These are phyloP conservation scores for Gracilaria domingensis DNA, from an alignment of 23 red algal species.

Conservation along the genomic window DNA sequence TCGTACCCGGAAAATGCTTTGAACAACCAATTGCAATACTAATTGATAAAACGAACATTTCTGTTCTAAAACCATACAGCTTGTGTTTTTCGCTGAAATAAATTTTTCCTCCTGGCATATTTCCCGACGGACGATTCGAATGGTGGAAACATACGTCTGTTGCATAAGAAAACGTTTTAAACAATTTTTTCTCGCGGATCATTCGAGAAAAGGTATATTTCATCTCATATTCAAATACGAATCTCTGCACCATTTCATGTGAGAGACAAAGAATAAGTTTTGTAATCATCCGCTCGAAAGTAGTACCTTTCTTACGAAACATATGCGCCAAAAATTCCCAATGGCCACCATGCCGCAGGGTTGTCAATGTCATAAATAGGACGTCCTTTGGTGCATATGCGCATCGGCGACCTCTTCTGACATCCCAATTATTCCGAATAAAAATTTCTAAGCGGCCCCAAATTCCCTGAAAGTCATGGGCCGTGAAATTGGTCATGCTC, in stretches of 20 bases:
- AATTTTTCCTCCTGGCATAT: not conserved
- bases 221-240: not conserved
- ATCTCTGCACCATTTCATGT: not conserved
- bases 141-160: constrained; percentile 24
- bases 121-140: not conserved
- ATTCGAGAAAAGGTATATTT: not conserved
- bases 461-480: not conserved
- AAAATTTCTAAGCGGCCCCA: not conserved
- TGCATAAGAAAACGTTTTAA: not conserved
- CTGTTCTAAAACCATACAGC: constrained; percentile 11
- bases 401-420: not conserved
- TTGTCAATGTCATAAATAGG: constrained; percentile 22
- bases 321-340: not conserved
- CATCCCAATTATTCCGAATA: not conserved
- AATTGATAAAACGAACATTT: constrained; percentile 5
- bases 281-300: not conserved
- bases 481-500: constrained; percentile 13
- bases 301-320: not conserved
- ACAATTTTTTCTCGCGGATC: not conserved
- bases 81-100: constrained; percentile 25
- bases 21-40: not conserved
- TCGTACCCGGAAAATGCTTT: constrained; percentile 1
- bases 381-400: constrained; percentile 22
- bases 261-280: not conserved
- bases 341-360: constrained; percentile 6